Base-by-base conservation (phyloP, 2,329 filamentous ascomycete genomes). In the Fusarium solani-melongenae region DNA sequence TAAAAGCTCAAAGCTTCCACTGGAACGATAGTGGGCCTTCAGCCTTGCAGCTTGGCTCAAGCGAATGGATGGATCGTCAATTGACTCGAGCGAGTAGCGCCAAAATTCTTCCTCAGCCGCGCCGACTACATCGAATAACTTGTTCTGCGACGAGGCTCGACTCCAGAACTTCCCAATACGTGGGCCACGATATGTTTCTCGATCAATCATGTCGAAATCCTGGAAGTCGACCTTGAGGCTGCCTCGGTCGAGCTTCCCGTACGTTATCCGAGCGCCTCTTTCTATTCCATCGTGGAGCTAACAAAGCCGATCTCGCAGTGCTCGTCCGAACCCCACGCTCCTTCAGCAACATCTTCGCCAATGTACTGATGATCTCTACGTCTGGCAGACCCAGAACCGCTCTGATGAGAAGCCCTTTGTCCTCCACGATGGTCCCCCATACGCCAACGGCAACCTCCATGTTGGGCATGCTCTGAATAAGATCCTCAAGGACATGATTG, bases 391-490 rank as follows among this genome's bases (percentile, higher is more conserved):
- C 71, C 81, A 82, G 64, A 84, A 87, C 68, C 84, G 90, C 72
- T 85, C 89, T 4, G 83, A 88, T 53, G 83, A 89, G 38, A 83
- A 89, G 49, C 86, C 88, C 0, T 99, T 98, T 74, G 86, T 95
- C 2, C 87, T 99, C 10, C 96, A 98, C 80, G 96, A 99, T 90
- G 96, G 96, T 1, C 96, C 96, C 0, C 96, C 96, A 0, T 99
- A 98, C 81, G 96, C 96, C 72, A 99, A 99, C 84, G 96, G 96
- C 15, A 89, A 89, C 51, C 88, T 99, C 11, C 96, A 99, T 79
- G 91, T 97, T 69, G 96, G 96, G 4, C 96, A 99, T 86, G 95
- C 96, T 38, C 86, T 99, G 80, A 99, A 99, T 84, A 99, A 99
- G 84, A 92, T 98, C 76, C 87, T 98, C 68, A 99, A 99, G 86